Evolutionary conservation across 2,329 filamentous ascomycete species (phyloP), one percentile per base, ranked within the genome.

Genomic region (Onygenales sp.): DNA sequence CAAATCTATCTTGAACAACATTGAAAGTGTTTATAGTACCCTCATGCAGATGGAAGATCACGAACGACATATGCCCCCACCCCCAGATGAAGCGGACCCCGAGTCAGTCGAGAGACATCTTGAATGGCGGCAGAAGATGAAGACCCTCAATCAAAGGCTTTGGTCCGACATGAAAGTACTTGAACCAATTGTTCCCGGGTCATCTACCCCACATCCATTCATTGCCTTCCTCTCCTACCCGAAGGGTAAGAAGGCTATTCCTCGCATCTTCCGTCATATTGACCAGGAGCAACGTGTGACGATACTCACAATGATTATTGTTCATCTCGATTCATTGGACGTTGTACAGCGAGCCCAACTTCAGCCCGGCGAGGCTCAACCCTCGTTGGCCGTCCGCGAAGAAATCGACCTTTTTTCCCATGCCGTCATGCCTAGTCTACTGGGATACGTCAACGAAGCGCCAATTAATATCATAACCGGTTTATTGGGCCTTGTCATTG

Each of bases 201-300:
- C 86, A 3, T 78, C 84, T 14, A 75, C 76, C 2, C 76, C 80
- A 14, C 93, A 98, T 68, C 93, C 93, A 0, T 98, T 98, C 72
- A 96, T 98, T 61, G 89, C 91, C 46, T 92, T 98, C 69, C 76
- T 98, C 46, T 95, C 91, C 4, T 94, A 93, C 64, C 83, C 85
- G 61, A 98, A 98, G 76, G 93, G 93, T 65, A 97, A 96, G 75
- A 95, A 93, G 75, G 89, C 88, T 1, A 89, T 98, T 56, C 90
- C 90, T 49, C 89, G 93, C 53, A 87, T 97, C 51, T 97, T 97
- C 80, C 86, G 90, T 43, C 89, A 96, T 64, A 87, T 96, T 51
- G 87, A 87, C 58, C 87, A 91, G 57, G 87, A 96, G 66, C 91
- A 97, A 71, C 88, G 92, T 49, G 71, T 93, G 21, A 97, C 91